Evolutionary conservation across 2,329 filamentous ascomycete species (phyloP).

Genomic region (Xylariaceae sp.): DNA sequence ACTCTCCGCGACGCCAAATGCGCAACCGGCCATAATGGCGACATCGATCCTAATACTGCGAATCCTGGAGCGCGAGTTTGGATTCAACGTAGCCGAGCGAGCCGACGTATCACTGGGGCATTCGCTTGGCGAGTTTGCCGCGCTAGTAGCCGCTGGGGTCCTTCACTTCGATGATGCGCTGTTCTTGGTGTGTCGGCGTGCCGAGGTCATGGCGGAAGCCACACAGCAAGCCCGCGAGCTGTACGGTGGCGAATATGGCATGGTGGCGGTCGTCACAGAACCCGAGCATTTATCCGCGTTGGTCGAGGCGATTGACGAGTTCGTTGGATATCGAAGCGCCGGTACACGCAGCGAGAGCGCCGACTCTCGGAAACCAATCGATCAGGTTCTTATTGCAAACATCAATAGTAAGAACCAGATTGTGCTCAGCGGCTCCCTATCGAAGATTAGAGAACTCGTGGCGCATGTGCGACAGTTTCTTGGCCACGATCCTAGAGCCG

Average conservation of each 20-base stretch:
- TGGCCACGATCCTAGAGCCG: constrained; percentile 84
- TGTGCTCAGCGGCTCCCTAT: constrained; percentile 82
- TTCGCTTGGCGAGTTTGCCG: constrained; percentile 88
- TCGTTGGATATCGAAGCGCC: constrained; percentile 64
- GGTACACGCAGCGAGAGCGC: constrained; percentile 63
- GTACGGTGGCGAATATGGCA: constrained; percentile 80
- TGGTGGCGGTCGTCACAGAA: constrained; percentile 90
- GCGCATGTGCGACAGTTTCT: constrained; percentile 83
- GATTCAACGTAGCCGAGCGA: constrained; percentile 63
- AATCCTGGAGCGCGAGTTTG: constrained; percentile 79
- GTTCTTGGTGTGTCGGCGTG: constrained; percentile 68
- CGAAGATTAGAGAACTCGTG: constrained; percentile 73
- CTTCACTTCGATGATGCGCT: constrained; percentile 73
- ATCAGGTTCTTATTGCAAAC: constrained; percentile 87
- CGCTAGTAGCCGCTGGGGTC: constrained; percentile 78
- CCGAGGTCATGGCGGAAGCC: constrained; percentile 76
- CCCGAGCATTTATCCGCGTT: constrained; percentile 66
- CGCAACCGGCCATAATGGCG: constrained; percentile 94
- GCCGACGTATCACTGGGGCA: constrained; percentile 85
- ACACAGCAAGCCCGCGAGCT: constrained; percentile 59
- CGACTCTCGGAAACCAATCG: constrained; percentile 65
- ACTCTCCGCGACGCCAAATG: constrained; percentile 78
- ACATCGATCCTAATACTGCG: constrained; percentile 85
- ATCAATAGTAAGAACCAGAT: constrained; percentile 96
- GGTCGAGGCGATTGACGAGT: constrained; percentile 70